Evolutionary conservation across 805 yeast species (phyloP), one percentile per base, ranked within the genome.

Genomic region (Ogataea glucozyma): DNA sequence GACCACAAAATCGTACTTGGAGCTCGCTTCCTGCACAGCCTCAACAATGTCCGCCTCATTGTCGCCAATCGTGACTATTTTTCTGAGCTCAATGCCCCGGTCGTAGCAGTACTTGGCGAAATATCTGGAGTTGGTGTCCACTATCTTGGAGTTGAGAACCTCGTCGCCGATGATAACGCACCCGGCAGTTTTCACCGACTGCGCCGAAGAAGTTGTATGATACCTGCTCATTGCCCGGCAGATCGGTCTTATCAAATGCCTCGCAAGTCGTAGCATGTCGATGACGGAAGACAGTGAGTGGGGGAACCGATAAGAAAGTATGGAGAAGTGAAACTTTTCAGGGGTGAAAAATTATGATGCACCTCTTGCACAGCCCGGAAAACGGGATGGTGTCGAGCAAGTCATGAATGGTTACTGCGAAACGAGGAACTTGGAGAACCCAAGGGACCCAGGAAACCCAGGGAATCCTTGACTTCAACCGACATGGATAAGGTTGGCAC

Each of bases 121-220:
- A 55, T 67, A 76, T 48, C 75, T 68, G 6, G 95, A 84, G 61
- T 88, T 88, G 2, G 91, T 78, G 56, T 88, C 97, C 4, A 71
- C 64, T 47, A 88, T 87, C 64, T 88, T 88, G 5, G 95, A 95
- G 52, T 87, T 88, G 43, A 88, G 74, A 2, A 88, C 84, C 64
- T 88, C 97, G 62, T 88, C 96, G 4, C 96, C 96, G 39, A 88
- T 88, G 31, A 83, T 79, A 40, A 78, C 66, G 49, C 78, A 73
- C 2, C 78, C 79, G 1, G 79, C 77, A 2, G 68, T 60, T 35
- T 52, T 48, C 21, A 38, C 32, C 14, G 27, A n/a, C n/a, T n/a
- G n/a, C n/a, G n/a, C n/a, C n/a, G n/a, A n/a, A n/a, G n/a, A 22
- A 6, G 27, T 21, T 7, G 19, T 21, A 13, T 22, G 23, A 12